Conservation (phyloP, 2,329 filamentous ascomycete genomes). For the Mollisia scopiformis region DNA sequence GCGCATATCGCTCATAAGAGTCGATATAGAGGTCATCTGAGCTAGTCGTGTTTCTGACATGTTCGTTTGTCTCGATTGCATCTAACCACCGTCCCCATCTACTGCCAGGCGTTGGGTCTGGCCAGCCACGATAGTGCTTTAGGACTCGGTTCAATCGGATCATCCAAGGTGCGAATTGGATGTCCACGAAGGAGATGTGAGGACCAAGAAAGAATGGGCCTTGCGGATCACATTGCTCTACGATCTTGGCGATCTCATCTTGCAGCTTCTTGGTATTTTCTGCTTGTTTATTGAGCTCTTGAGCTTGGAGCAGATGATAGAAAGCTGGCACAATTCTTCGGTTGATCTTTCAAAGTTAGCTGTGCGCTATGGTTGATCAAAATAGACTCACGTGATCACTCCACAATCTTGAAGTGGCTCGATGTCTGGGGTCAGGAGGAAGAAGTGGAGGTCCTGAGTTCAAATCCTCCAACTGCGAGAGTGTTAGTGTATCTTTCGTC, state of each 20-base stretch:
- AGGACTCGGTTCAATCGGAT: conserved; percentile 41
- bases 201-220: conserved; percentile 40
- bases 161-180: conserved; percentile 45
- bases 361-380: neutral
- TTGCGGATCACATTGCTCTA: conserved; percentile 38
- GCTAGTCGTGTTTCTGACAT: conserved; percentile 42
- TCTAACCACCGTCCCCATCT: conserved; percentile 42
- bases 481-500: neutral
- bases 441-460: conserved; percentile 62
- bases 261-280: conserved; percentile 64
- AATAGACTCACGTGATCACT: conserved; percentile 67
- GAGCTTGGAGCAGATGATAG: conserved; percentile 71
- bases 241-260: conserved; percentile 57
- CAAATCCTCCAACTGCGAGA: conserved; percentile 70
- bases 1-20: conserved; percentile 69
- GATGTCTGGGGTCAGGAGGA: conserved; percentile 65
- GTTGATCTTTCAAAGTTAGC: conserved; percentile 61
- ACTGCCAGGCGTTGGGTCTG: conserved; percentile 38
- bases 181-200: conserved; percentile 41
- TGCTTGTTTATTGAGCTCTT: conserved; percentile 60
- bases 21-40: conserved; percentile 63
- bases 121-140: conserved; percentile 43
- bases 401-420: conserved; percentile 80
- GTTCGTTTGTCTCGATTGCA: conserved; percentile 41
- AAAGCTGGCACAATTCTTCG: conserved; percentile 76